Evolutionary conservation across 768 basidiomycete genomes (phyloP).

Genomic region (Leccinum subtestaceum): DNA sequence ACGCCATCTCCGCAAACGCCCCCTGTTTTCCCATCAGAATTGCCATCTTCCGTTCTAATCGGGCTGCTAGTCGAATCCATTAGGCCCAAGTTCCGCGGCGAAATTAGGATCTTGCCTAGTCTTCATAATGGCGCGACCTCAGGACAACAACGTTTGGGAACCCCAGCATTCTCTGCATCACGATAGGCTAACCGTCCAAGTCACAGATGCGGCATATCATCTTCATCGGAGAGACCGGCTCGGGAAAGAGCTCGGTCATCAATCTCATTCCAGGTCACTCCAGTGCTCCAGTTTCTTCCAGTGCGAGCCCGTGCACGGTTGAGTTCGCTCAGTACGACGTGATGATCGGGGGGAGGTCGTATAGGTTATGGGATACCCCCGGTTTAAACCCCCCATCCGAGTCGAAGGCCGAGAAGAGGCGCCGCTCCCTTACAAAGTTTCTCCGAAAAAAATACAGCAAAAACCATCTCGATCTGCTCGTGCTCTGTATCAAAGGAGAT

Average conservation of each 20-base stretch:
- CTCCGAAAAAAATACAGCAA: conserved; percentile 27
- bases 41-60: neutral
- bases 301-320: conserved; percentile 24
- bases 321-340: too few species aligned
- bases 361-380: conserved; percentile 34
- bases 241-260: conserved; percentile 42
- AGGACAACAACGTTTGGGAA: neutral
- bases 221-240: conserved; percentile 36
- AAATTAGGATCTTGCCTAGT: neutral
- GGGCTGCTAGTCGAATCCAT: neutral
- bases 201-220: conserved; percentile 25
- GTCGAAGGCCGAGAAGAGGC: neutral
- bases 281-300: conserved; percentile 27
- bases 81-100: neutral
- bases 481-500: conserved; percentile 21
- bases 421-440: conserved; percentile 25
- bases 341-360: conserved; percentile 10
- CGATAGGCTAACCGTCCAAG: neutral
- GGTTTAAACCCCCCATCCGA: conserved; percentile 21
- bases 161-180: neutral
- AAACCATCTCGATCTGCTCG: conserved; percentile 23
- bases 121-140: neutral
- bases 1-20: neutral
- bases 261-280: conserved; percentile 35
- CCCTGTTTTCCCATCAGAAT: neutral